Conservation (phyloP, 495 filamentous ascomycete species). For the Penicillium silybi region DNA sequence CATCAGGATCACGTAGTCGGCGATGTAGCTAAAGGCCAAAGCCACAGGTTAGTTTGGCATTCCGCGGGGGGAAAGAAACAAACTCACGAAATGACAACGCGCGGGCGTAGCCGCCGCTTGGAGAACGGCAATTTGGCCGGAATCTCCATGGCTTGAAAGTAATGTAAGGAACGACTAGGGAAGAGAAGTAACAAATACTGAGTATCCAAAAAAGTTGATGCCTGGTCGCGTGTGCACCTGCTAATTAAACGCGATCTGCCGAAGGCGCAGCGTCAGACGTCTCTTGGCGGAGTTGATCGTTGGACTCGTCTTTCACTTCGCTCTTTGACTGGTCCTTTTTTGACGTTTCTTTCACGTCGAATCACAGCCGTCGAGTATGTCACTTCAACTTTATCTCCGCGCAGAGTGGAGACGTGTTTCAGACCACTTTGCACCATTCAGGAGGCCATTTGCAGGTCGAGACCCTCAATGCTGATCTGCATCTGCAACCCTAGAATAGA, state of each 20-base stretch:
- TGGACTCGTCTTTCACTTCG: background rate
- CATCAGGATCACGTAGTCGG: slow-evolving; percentile 67
- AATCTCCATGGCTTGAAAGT: slow-evolving; percentile 28
- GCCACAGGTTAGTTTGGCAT: slow-evolving; percentile 5
- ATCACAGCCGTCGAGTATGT: background rate
- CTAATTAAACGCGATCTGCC: background rate
- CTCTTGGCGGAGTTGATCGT: background rate
- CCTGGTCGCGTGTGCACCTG: slow-evolving; percentile 2
- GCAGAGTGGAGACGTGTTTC: background rate
- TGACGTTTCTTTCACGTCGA: background rate
- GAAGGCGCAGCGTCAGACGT: background rate
- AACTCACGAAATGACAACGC: slow-evolving; percentile 51
- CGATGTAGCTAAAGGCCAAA: slow-evolving; percentile 51
- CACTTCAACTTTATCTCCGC: background rate
- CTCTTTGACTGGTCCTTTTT: background rate
- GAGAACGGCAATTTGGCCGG: slow-evolving; percentile 50
- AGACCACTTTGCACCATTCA: background rate
- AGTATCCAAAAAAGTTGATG: background rate
- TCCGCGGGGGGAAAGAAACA: slow-evolving; percentile 1
- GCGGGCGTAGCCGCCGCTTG: slow-evolving; percentile 47
- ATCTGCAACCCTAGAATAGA: background rate
- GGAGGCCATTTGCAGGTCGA: background rate
- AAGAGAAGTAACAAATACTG: background rate
- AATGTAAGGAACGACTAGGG: slow-evolving; percentile 2
- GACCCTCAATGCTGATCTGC: background rate